Base-by-base conservation (phyloP, 2,329 filamentous ascomycete genomes). In the Alternaria hordeiaustralica region DNA sequence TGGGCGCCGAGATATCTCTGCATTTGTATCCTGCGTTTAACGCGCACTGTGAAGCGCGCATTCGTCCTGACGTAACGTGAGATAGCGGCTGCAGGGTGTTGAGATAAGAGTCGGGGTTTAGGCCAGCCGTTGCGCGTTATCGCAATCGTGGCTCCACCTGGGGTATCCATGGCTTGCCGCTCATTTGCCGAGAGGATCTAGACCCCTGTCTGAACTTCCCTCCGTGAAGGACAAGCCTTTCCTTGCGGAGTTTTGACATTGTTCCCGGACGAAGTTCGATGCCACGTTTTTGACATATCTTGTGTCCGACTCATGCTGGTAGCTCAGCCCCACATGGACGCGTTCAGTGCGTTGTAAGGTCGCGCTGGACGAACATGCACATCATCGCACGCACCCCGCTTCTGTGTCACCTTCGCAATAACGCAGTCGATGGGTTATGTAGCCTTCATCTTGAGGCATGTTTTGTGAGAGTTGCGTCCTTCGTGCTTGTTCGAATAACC, bases 1-100 rank as follows among this genome's bases (percentile, higher is more conserved):
- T 75, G 56, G 72, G 71, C 69, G 71, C 71, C 71, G 47, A 73
- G 71, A 55, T 50, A 61, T 46, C 58, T 63, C 57, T 23, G 49
- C 63, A 54, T 30, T 46, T 61, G 23, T 64, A 59, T 28, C 57
- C 46, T 64, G 58, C 65, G 61, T 60, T 64, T 63, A 56, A 56
- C 60, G 61, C 58, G 58, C 63, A 55, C 30, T 55, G 56, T 57
- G 57, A 58, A 55, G 50, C 50, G 12, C 28, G 50, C 13, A 30
- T 55, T 47, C 33, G 43, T 36, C 51, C 50, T 72, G 61, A 73
- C 69, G 72, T 73, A 73, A 73, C 21, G 43, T 28, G 12, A 72
- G 71, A 75, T 72, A 72, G 66, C 66, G 54, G 30, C 44, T 54
- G 26, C 26, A 23, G 61, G 60, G 51, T 36, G 54, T 64, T 46